Conservation (phyloP, 768 basidiomycete species). For the Termitomyces sp. region DNA sequence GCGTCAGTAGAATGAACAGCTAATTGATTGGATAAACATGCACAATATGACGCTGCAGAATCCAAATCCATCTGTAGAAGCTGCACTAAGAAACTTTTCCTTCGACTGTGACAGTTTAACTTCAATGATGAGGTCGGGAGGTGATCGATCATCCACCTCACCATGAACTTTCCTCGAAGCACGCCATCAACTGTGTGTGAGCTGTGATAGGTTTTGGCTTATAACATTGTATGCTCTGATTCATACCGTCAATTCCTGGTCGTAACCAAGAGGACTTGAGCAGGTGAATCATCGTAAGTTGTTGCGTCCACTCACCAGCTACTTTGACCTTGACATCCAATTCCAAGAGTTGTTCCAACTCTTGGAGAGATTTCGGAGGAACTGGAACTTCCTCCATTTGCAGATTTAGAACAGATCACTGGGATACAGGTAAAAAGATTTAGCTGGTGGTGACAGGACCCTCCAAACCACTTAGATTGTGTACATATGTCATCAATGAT, state of each 20-base stretch:
- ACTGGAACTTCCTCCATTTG: neutral
- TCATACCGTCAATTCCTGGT: conserved; percentile 60
- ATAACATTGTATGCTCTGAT: neutral
- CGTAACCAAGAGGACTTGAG: conserved; percentile 1
- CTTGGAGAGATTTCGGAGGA: conserved; percentile 35
- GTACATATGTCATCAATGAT: too few relatives aligned
- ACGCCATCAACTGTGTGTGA: conserved; percentile 81
- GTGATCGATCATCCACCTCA: conserved; percentile 15
- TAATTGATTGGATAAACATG: neutral
- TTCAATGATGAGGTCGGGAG: neutral
- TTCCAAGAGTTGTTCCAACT: conserved; percentile 48
- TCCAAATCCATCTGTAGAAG: conserved; percentile 77
- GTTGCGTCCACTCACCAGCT: conserved; percentile 58
- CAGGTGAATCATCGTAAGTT: neutral
- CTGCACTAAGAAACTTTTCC: conserved; percentile 83
- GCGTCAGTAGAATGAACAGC: neutral
- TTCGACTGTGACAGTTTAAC: conserved; percentile 56
- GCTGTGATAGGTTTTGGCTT: neutral
- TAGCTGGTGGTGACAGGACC: too few relatives aligned
- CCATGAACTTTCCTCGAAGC: conserved; percentile 92
- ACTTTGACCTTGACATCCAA: conserved; percentile 87
- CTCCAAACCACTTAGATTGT: too few relatives aligned
- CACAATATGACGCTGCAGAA: conserved; percentile 93
- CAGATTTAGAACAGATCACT: too few relatives aligned
- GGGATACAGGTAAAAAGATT: too few relatives aligned